Conservation (phyloP, 352 stramenopile species). For the Phytophthora aleatoria region DNA sequence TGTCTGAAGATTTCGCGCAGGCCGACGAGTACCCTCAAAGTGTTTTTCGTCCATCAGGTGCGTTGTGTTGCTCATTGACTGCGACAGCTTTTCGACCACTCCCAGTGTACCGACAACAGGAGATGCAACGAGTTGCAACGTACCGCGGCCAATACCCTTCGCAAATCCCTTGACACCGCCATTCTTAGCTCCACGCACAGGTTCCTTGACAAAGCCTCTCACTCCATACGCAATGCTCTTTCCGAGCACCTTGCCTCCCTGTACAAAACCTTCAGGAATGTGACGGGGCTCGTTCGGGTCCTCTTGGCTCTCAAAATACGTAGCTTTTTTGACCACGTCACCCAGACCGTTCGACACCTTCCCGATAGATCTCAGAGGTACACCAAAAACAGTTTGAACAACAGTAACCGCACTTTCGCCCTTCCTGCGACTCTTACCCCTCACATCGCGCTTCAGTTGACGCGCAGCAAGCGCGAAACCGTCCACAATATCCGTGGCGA, state of each 20-base stretch:
- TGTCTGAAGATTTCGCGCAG: slow-evolving; percentile 63
- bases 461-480: slow-evolving; percentile 80
- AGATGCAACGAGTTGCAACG: slow-evolving; percentile 76
- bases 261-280: slow-evolving; percentile 74
- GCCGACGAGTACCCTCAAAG: slow-evolving; percentile 77
- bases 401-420: slow-evolving; percentile 82
- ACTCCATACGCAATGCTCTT: slow-evolving; percentile 83
- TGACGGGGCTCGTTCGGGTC: slow-evolving; percentile 68
- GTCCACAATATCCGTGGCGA: slow-evolving; percentile 87
- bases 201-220: slow-evolving; percentile 82
- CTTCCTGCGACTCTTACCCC: slow-evolving; percentile 79
- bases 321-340: slow-evolving; percentile 87
- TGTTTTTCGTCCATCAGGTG: slow-evolving; percentile 84
- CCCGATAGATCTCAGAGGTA: slow-evolving; percentile 72
- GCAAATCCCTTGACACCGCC: slow-evolving; percentile 83
- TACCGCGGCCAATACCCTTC: slow-evolving; percentile 79
- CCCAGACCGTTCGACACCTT: slow-evolving; percentile 87
- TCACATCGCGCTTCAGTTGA: slow-evolving; percentile 83
- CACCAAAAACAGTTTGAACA: slow-evolving; percentile 81
- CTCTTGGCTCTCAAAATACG: slow-evolving; percentile 83
- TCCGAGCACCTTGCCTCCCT: slow-evolving; percentile 74
- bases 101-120: slow-evolving; percentile 85
- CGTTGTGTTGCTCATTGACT: slow-evolving; percentile 87
- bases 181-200: slow-evolving; percentile 73
- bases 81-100: slow-evolving; percentile 82